These are phyloP conservation scores for Trametes elegans DNA, from an alignment of 768 basidiomycete genomes.

Conservation along the genomic window DNA sequence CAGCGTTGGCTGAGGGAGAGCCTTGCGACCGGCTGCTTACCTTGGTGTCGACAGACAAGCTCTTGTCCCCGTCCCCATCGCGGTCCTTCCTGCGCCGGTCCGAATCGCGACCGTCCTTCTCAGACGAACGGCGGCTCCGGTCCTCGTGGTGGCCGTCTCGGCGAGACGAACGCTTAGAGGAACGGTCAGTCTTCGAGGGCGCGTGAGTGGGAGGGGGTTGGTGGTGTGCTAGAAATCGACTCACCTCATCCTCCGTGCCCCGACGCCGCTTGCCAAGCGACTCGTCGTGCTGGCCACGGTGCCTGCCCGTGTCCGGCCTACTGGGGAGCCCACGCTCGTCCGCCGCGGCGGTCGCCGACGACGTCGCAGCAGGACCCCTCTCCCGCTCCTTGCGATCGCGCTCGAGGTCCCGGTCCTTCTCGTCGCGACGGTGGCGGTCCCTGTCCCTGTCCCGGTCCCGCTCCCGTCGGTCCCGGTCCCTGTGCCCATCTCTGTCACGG, in stretches of 20 bases:
- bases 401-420: constrained; percentile 61
- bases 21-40: constrained; percentile 35
- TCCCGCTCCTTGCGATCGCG: constrained; percentile 59
- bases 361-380: constrained; percentile 31
- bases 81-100: constrained; percentile 67
- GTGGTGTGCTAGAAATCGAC: constrained; percentile 25
- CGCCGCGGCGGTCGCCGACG: constrained; percentile 27
- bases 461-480: constrained; percentile 20
- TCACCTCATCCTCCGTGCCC: constrained; percentile 69
- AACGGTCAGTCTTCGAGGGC: constrained; percentile 58
- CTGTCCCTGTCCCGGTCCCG: constrained; percentile 30
- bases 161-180: constrained; percentile 77
- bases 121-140: constrained; percentile 58
- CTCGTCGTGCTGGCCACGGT: constrained; percentile 59
- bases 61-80: constrained; percentile 55
- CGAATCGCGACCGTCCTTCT: constrained; percentile 70
- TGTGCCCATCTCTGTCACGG: constrained; percentile 27
- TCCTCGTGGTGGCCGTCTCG: constrained; percentile 80
- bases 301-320: constrained; percentile 58
- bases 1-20: neutral
- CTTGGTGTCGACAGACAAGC: constrained; percentile 54
- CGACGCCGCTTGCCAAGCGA: constrained; percentile 71
- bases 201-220: neutral
- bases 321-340: constrained; percentile 59
- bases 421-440: constrained; percentile 34